These are phyloP conservation scores for Rossbeevera mucosa DNA, from an alignment of 768 basidiomycete genomes.

Conservation along the genomic window DNA sequence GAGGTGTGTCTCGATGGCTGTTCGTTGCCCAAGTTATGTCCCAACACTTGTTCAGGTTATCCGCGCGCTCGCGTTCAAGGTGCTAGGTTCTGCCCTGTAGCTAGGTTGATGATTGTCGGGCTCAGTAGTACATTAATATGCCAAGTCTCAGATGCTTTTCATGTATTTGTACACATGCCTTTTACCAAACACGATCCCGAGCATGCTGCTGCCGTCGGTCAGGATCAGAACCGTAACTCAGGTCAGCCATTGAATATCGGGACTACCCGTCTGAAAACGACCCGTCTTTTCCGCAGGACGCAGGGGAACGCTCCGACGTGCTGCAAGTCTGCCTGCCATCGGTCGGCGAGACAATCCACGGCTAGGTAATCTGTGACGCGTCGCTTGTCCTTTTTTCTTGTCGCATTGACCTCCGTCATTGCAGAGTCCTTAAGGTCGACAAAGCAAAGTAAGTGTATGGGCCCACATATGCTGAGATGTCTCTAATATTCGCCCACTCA, in stretches of 20 bases:
- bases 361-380: slow-evolving; percentile 11
- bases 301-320: slow-evolving; percentile 7
- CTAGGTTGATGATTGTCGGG: not conserved
- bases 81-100: slow-evolving; percentile 60
- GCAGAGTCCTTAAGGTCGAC: slow-evolving; percentile 14
- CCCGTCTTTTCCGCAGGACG: slow-evolving; percentile 10
- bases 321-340: slow-evolving; percentile 15
- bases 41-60: slow-evolving; percentile 51
- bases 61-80: slow-evolving; percentile 76
- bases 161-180: not conserved
- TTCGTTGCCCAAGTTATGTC: not conserved
- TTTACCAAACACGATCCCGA: not conserved
- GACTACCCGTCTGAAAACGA: slow-evolving; percentile 5
- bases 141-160: not conserved
- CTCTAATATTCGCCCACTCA: slow-evolving; percentile 4
- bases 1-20: slow-evolving; percentile 52
- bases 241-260: slow-evolving; percentile 13
- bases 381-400: not conserved
- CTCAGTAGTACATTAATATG: too few relatives aligned
- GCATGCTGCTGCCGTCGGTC: not conserved
- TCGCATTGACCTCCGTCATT: slow-evolving; percentile 9
- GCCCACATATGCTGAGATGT: not conserved
- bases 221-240: slow-evolving; percentile 3
- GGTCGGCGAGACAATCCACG: slow-evolving; percentile 7
- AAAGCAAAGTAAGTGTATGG: slow-evolving; percentile 13